Evolutionary conservation across 345 rosid genomes (phyloP), one percentile per base, ranked within the genome.

Genomic region (Conringia planisiliqua): DNA sequence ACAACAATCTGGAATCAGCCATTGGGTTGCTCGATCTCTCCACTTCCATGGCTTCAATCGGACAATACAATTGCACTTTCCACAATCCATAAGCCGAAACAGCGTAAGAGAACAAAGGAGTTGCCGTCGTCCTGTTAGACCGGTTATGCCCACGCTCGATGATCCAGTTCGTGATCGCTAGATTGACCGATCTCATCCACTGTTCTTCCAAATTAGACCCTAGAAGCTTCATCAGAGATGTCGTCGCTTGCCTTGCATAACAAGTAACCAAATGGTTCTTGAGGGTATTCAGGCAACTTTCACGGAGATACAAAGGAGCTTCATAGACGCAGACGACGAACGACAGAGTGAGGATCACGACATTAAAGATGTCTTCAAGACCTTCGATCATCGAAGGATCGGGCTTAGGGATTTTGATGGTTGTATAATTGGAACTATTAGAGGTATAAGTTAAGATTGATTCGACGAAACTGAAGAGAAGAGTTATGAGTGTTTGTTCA

Each of bases 61-160:
- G 97, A 78, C 97, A 93, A 44, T 88, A 93, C 4, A 93, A 55
- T 2, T 91, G 91, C 36, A 91, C 89, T 78, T 93, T 93, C 98
- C 96, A 93, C 35, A 89, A 57, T 66, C 91, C 96, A 20, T 71
- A 72, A n/a, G 82, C 73, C 20, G 97, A 84, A 62, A 84, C 36
- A 7, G 88, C 85, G 66, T 88, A 88, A 29, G 97, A 89, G 61
- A 89, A 93, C 67, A 89, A 62, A 0, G 91, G 85, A 4, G 89
- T 86, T 29, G 73, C 85, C 43, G 76, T 29, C 5, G 39, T 36
- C 50, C 44, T 80, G 56, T 48, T 61, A 4, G 36, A 36, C 20
- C 50, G 63, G 32, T 11, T 3, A n/a, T 62, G 16, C 60, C 67
- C 77, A 11, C 75, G 72, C 85, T 91, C 96, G 0, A 62, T 60